Evolutionary conservation across 2,329 filamentous ascomycete genomes (phyloP).

Genomic region (Hypoxylon sp.): DNA sequence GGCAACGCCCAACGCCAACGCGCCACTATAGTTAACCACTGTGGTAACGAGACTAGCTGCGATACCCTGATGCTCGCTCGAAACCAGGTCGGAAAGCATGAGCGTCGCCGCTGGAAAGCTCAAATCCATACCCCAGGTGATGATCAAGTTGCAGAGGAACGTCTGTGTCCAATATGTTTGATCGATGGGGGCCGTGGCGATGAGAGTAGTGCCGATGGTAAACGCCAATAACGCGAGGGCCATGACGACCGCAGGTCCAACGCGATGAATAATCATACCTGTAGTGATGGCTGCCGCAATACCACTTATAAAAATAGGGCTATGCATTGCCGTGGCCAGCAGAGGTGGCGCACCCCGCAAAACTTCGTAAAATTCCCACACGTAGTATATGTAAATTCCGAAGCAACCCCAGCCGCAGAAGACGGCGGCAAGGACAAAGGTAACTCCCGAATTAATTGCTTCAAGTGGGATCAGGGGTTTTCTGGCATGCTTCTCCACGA

Average conservation of each 20-base stretch:
- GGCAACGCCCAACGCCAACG: slow-evolving; percentile 63
- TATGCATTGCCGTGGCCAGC: slow-evolving; percentile 50
- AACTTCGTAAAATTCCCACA: slow-evolving; percentile 53
- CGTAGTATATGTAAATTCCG: slow-evolving; percentile 56
- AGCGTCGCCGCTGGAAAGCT: slow-evolving; percentile 63
- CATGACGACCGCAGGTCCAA: slow-evolving; percentile 46
- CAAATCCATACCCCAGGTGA: slow-evolving; percentile 64
- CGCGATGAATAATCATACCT: slow-evolving; percentile 44
- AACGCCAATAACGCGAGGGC: slow-evolving; percentile 45
- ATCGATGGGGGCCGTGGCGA: slow-evolving; percentile 52
- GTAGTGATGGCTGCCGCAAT: slow-evolving; percentile 47
- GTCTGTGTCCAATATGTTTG: slow-evolving; percentile 64
- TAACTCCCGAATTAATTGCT: slow-evolving; percentile 56
- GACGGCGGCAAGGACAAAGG: slow-evolving; percentile 59
- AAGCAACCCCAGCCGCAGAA: slow-evolving; percentile 57
- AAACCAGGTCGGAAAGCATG: slow-evolving; percentile 56
- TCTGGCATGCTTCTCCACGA: slow-evolving; percentile 57
- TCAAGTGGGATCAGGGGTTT: slow-evolving; percentile 63
- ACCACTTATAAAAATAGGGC: slow-evolving; percentile 51
- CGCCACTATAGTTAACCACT: slow-evolving; percentile 66
- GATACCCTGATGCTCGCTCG: slow-evolving; percentile 47
- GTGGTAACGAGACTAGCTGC: slow-evolving; percentile 60
- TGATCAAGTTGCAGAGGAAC: slow-evolving; percentile 59
- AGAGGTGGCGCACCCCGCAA: slow-evolving; percentile 50
- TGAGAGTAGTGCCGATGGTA: slow-evolving; percentile 43